These are phyloP conservation scores for Exophiala calicioides DNA, from an alignment of 2,329 filamentous ascomycete species.

Conservation along the genomic window DNA sequence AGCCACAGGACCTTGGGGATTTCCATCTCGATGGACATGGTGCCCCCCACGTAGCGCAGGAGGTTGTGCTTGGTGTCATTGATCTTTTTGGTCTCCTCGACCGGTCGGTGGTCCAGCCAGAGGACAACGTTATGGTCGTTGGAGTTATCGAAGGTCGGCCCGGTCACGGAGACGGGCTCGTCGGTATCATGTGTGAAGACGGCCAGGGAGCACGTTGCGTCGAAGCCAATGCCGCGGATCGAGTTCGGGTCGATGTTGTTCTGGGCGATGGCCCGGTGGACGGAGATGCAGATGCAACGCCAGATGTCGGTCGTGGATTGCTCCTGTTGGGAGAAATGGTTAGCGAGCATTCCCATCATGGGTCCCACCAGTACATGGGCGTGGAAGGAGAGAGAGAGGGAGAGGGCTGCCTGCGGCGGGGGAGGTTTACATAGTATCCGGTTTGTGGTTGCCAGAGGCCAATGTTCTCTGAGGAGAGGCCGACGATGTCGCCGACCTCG, in stretches of 20 bases:
- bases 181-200: constrained; percentile 89
- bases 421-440: constrained; percentile 73
- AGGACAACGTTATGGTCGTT: constrained; percentile 93
- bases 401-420: no score
- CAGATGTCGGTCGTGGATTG: constrained; percentile 98
- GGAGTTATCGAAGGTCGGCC: constrained; percentile 77
- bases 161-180: constrained; percentile 87
- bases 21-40: constrained; percentile 99
- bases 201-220: constrained; percentile 95
- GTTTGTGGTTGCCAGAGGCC: constrained; percentile 76
- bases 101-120: constrained; percentile 93
- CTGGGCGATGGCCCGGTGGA: constrained; percentile 78
- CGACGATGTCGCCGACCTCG: constrained; percentile 80
- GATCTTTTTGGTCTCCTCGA: constrained; percentile 88
- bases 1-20: constrained; percentile 98
- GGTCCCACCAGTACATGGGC: no score
- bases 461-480: constrained; percentile 71
- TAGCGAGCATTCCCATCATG: no score
- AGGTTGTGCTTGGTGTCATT: constrained; percentile 91
- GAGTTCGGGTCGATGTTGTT: constrained; percentile 73
- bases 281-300: constrained; percentile 87
- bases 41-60: constrained; percentile 92
- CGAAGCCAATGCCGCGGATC: constrained; percentile 91
- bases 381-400: no score
- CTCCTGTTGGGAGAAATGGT: constrained; percentile 58